Conservation (phyloP, 2,329 filamentous ascomycete genomes). For the Penicillium sp. region DNA sequence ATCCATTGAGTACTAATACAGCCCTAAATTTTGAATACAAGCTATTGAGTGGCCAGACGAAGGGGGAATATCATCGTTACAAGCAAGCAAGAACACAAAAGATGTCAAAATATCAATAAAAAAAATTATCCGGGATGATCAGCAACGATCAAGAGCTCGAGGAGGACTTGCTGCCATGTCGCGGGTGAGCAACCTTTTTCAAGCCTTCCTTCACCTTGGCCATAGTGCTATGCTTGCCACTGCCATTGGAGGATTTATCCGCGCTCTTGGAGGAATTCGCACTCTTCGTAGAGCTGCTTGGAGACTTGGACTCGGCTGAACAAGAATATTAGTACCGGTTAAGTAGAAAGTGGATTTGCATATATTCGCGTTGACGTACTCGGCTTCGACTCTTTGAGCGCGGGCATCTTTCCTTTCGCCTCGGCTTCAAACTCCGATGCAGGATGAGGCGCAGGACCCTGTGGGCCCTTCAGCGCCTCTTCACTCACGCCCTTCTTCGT, state of each 20-base stretch:
- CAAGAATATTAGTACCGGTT: not conserved
- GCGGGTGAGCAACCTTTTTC: constrained; percentile 25
- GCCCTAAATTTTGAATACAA: not conserved
- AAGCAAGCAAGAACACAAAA: not conserved
- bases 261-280: constrained; percentile 9
- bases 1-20: constrained; percentile 4
- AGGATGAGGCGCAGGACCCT: constrained; percentile 25
- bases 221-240: constrained; percentile 21
- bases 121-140: not conserved
- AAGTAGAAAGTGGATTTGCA: not conserved
- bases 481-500: constrained; percentile 24
- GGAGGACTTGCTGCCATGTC: constrained; percentile 12
- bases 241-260: constrained; percentile 11
- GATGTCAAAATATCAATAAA: not conserved
- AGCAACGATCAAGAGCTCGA: no score
- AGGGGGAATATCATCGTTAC: not conserved
- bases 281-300: not conserved
- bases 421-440: constrained; percentile 37
- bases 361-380: constrained; percentile 2
- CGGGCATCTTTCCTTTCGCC: constrained; percentile 14
- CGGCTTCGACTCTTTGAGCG: not conserved
- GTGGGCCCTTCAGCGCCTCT: constrained; percentile 36
- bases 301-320: not conserved
- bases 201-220: constrained; percentile 28
- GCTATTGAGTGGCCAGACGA: not conserved